Conservation (phyloP, 768 basidiomycete species). For the Suillus ampliporus region DNA sequence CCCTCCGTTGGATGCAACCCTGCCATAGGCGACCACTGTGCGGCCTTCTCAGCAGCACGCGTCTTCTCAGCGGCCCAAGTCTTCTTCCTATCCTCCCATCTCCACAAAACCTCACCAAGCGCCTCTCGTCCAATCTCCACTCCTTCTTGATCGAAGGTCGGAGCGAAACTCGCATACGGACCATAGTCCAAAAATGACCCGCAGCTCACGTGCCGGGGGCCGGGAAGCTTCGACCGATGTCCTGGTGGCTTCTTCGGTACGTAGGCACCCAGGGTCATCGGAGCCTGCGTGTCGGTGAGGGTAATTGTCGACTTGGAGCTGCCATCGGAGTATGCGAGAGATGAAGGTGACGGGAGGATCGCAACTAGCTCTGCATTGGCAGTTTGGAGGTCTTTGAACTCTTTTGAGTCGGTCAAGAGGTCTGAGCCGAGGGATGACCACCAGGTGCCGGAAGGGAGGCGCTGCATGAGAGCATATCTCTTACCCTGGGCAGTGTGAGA, state of each 20-base stretch:
- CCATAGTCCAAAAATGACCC: slow-evolving; percentile 85
- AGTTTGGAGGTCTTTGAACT: slow-evolving; percentile 57
- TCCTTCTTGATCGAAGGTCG: slow-evolving; percentile 79
- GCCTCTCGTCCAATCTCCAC: slow-evolving; percentile 66
- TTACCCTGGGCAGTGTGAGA: slow-evolving; percentile 40
- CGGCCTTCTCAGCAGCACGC: slow-evolving; percentile 28
- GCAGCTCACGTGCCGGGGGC: slow-evolving; percentile 60
- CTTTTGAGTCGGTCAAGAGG: slow-evolving; percentile 41
- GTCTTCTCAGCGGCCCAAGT: slow-evolving; percentile 31
- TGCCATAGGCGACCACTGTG: slow-evolving; percentile 17
- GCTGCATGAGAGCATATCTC: slow-evolving; percentile 80
- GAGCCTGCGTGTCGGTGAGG: slow-evolving; percentile 19
- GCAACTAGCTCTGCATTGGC: slow-evolving; percentile 80
- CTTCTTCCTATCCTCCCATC: slow-evolving; percentile 50
- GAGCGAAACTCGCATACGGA: slow-evolving; percentile 75
- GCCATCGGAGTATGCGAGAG: slow-evolving; percentile 36
- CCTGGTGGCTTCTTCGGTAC: slow-evolving; percentile 47
- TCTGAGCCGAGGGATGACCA: slow-evolving; percentile 75
- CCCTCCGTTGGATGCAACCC: slow-evolving; percentile 1
- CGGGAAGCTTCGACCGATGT: slow-evolving; percentile 48
- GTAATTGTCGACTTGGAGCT: slow-evolving; percentile 20
- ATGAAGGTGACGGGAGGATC: slow-evolving; percentile 67
- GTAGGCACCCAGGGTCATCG: slow-evolving; percentile 64
- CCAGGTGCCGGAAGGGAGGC: slow-evolving; percentile 76
- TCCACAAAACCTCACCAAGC: slow-evolving; percentile 64